Percentiles rank a stretch among this genome's conserved stretches.
phyloP scores from a whole-genome alignment of 108 stramenopile species.

The Fragilaria radians region DNA sequence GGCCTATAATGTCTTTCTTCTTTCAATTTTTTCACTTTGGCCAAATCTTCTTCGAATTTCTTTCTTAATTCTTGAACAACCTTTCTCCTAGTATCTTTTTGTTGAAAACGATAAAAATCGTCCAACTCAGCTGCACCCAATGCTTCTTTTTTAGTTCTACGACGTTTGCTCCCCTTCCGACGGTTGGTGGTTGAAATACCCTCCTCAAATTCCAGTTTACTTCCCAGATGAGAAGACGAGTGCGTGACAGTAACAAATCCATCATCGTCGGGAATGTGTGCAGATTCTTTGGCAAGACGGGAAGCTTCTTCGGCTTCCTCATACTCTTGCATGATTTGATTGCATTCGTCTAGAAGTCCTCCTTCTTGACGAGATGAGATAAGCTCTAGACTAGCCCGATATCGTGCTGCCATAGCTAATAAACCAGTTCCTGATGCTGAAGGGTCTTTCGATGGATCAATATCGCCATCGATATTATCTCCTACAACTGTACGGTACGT shows the following conservation, averaged over 20 bases:
- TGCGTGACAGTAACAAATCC: constrained; percentile 79
- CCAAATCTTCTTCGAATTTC: constrained; percentile 73
- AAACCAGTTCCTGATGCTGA: constrained; percentile 30
- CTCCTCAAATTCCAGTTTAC: constrained; percentile 43
- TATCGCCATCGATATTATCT: constrained; percentile 13
- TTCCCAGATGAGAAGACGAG: constrained; percentile 36
- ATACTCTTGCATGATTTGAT: constrained; percentile 59
- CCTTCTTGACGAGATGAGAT: constrained; percentile 40
- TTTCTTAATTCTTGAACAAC: constrained; percentile 59
- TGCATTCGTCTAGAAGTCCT: constrained; percentile 59
- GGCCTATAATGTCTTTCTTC: constrained; percentile 71
- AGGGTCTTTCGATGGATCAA: constrained; percentile 20
- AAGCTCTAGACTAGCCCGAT: constrained; percentile 16
- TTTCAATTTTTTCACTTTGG: constrained; percentile 73
- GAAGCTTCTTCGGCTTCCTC: constrained; percentile 62
- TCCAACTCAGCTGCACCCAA: constrained; percentile 40
- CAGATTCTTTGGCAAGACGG: constrained; percentile 24
- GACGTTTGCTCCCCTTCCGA: constrained; percentile 37
- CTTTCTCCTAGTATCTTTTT: constrained; percentile 56
- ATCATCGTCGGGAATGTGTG: constrained; percentile 70
- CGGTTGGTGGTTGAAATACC: constrained; percentile 14
- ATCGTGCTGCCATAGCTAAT: constrained; percentile 43
- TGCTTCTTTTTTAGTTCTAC: constrained; percentile 45
- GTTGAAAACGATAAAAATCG: constrained; percentile 85
- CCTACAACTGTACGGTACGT: constrained; percentile 11